Evolutionary conservation across 257 asterid genomes (phyloP).

Genomic region (Gentiana straminea): DNA sequence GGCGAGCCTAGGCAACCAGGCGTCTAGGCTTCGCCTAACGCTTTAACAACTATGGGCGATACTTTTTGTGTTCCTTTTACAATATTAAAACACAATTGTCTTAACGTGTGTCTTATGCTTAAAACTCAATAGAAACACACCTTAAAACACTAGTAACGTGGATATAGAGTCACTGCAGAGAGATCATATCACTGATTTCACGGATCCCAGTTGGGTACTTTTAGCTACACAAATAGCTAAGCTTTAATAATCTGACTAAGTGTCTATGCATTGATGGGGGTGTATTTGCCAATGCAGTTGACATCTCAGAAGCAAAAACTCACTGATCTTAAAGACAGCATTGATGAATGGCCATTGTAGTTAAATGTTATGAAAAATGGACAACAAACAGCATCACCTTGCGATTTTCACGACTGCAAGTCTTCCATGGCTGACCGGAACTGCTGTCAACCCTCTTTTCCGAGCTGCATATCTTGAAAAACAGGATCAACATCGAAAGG

Average conservation of each 20-base stretch:
- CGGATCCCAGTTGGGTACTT: too few species aligned
- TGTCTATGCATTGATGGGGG: not conserved
- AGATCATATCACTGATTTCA: too few species aligned
- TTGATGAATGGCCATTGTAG: not conserved
- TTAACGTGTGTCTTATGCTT: too few species aligned
- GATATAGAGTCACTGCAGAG: too few species aligned
- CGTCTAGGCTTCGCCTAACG: too few species aligned
- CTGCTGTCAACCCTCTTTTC: conserved; percentile 89
- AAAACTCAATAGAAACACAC: too few species aligned
- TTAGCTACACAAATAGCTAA: too few species aligned
- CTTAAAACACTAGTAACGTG: too few species aligned
- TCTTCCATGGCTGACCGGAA: conserved; percentile 98
- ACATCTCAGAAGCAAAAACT: not conserved
- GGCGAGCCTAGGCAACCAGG: too few species aligned
- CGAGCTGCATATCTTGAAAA: conserved; percentile 94
- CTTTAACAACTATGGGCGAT: too few species aligned
- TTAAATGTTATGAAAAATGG: conserved; percentile 12
- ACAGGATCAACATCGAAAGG: conserved; percentile 35
- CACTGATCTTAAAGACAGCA: not conserved
- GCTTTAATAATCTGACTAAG: not conserved
- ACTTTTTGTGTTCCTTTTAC: too few species aligned
- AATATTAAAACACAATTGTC: too few species aligned
- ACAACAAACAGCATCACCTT: conserved; percentile 30
- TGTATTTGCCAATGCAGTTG: conserved; percentile 5
- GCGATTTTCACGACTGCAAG: conserved; percentile 96